phyloP scores from a whole-genome alignment of 83 land plant species.

The Thuja plicata region DNA sequence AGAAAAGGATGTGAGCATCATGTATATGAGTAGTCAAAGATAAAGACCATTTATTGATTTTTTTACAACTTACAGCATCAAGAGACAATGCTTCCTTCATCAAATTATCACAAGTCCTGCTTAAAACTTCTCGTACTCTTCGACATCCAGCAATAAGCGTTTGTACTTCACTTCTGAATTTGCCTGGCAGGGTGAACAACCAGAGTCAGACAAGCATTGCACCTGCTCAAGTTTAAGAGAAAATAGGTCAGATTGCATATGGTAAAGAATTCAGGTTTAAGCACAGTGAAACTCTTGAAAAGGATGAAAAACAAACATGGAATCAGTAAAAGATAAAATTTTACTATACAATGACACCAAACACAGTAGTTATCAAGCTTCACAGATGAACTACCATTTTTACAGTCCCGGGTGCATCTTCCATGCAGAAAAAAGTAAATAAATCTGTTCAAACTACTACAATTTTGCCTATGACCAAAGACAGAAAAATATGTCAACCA shows the following conservation, averaged over 20 bases:
- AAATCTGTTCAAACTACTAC: background rate
- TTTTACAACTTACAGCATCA: conserved; percentile 33
- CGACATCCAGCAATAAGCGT: conserved; percentile 65
- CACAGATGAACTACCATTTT: background rate
- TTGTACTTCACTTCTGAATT: conserved; percentile 50
- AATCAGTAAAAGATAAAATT: background rate
- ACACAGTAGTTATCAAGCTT: background rate
- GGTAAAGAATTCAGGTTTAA: background rate
- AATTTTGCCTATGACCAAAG: background rate
- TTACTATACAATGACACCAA: background rate
- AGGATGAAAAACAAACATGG: background rate
- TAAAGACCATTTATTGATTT: background rate
- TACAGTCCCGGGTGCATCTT: background rate
- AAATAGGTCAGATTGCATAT: background rate
- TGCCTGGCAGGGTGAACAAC: conserved; percentile 34
- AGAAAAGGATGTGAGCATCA: background rate
- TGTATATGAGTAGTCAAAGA: background rate
- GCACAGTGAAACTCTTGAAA: background rate
- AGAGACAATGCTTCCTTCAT: conserved; percentile 41
- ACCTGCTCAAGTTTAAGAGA: conserved; percentile 8
- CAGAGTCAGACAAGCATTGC: conserved; percentile 10
- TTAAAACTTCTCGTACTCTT: conserved; percentile 54
- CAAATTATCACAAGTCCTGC: conserved; percentile 38
- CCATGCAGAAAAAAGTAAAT: background rate
- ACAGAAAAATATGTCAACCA: background rate